phyloP scores from a whole-genome alignment of 208 protist genomes.

The Trypanosoma avium region DNA sequence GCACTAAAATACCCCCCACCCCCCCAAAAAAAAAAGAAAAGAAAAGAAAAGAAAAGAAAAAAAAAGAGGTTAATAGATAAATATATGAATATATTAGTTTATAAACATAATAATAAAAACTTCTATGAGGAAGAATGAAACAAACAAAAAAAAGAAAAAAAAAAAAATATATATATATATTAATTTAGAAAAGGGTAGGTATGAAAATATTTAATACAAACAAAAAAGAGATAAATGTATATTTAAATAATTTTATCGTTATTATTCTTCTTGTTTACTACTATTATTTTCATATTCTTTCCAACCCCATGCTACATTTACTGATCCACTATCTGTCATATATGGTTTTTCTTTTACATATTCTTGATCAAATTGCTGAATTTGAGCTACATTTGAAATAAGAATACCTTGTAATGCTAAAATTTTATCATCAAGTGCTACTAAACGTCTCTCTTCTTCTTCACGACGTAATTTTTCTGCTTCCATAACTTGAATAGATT shows the following conservation, averaged over 20 bases:
- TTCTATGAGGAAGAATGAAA: too few relatives aligned
- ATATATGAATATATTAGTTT: constrained; percentile 9
- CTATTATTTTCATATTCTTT: constrained; percentile 1
- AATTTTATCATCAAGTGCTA: constrained; percentile 62
- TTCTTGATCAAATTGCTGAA: constrained; percentile 66
- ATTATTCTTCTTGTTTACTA: not conserved
- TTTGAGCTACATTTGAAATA: constrained; percentile 57
- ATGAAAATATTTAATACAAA: too few relatives aligned
- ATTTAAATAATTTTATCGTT: too few relatives aligned
- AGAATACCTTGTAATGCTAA: constrained; percentile 56
- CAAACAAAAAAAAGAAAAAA: too few relatives aligned
- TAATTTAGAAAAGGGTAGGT: too few relatives aligned
- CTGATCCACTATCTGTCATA: constrained; percentile 59
- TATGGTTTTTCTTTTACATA: constrained; percentile 64
- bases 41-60: not conserved
- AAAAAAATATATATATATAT: too few relatives aligned
- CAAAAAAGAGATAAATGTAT: too few relatives aligned
- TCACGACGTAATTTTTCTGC: constrained; percentile 14
- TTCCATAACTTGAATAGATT: constrained; percentile 29
- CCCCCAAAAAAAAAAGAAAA: not conserved
- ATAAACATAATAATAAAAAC: too few relatives aligned
- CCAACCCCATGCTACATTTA: constrained; percentile 80
- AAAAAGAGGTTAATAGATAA: constrained; percentile 10
- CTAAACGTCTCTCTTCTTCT: constrained; percentile 9
- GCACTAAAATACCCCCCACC: not conserved